Percentiles rank a stretch among this genome's conserved stretches.
phyloP scores from a whole-genome alignment of 768 basidiomycete genomes.

The Asterophora lycoperdoides region DNA sequence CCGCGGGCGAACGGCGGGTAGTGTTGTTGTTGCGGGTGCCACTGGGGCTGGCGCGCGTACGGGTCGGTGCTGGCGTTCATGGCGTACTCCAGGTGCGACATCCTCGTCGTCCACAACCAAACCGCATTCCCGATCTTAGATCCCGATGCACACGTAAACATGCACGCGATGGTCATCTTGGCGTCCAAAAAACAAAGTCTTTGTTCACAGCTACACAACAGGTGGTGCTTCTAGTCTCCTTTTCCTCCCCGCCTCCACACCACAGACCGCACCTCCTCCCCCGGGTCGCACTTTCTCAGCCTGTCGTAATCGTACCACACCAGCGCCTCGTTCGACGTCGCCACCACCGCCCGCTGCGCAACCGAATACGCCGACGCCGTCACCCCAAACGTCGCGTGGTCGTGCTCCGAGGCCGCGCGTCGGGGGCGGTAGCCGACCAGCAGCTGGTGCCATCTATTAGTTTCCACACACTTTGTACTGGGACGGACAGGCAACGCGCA shows the following conservation, averaged over 20 bases:
- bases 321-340: constrained; percentile 57
- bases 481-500: too few species aligned
- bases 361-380: constrained; percentile 60
- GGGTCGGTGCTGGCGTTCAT: constrained; percentile 5
- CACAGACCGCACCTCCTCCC: constrained; percentile 40
- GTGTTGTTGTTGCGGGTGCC: constrained; percentile 11
- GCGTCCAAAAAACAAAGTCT: too few species aligned
- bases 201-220: too few species aligned
- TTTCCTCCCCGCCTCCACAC: constrained; percentile 19
- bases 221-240: not conserved
- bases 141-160: constrained; percentile 2
- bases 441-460: constrained; percentile 36
- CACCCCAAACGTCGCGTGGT: constrained; percentile 45
- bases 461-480: too few species aligned
- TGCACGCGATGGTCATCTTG: too few species aligned
- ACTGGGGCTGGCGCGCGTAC: constrained; percentile 14
- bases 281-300: constrained; percentile 61
- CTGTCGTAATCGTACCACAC: constrained; percentile 80
- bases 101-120: not conserved
- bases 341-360: constrained; percentile 56
- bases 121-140: constrained; percentile 15
- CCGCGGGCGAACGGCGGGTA: constrained; percentile 2
- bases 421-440: constrained; percentile 58
- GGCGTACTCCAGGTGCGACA: constrained; percentile 12
- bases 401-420: constrained; percentile 16